Percentiles rank a stretch among this genome's conserved stretches.
These are phyloP conservation scores for Penicillium herquei DNA, from an alignment of 495 filamentous ascomycete genomes.

Conservation along the genomic window DNA sequence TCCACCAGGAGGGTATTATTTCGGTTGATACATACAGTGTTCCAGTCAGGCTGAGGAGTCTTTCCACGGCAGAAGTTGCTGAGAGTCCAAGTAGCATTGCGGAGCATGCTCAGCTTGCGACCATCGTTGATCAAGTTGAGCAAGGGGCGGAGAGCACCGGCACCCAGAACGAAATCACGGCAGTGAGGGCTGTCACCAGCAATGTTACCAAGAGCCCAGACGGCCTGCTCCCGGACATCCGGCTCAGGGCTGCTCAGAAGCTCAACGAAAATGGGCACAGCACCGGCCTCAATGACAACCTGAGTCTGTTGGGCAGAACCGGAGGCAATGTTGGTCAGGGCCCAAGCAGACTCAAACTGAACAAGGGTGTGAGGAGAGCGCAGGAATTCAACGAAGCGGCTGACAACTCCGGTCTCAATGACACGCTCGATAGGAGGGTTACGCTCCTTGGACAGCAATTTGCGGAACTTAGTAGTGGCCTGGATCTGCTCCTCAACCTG, in stretches of 20 bases:
- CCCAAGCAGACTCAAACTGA: slow-evolving; percentile 99
- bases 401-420: slow-evolving; percentile 97
- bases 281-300: slow-evolving; percentile 97
- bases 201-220: slow-evolving; percentile 99
- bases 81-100: slow-evolving; percentile 98
- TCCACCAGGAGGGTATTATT: neutral
- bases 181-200: slow-evolving; percentile 97
- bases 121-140: slow-evolving; percentile 90
- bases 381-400: slow-evolving; percentile 97
- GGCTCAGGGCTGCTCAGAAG: slow-evolving; percentile 92
- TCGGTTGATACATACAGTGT: slow-evolving; percentile 58
- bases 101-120: slow-evolving; percentile 98
- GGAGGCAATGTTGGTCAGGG: slow-evolving; percentile 98
- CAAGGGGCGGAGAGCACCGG: slow-evolving; percentile 86
- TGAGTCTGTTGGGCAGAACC: slow-evolving; percentile 97
- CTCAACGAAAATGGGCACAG: slow-evolving; percentile 98
- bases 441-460: slow-evolving; percentile 96
- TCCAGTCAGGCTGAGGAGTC: slow-evolving; percentile 98
- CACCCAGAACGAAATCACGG: slow-evolving; percentile 89
- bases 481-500: slow-evolving; percentile 97
- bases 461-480: slow-evolving; percentile 99
- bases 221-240: slow-evolving; percentile 97
- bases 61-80: slow-evolving; percentile 99
- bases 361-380: slow-evolving; percentile 97
- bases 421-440: slow-evolving; percentile 99